Evolutionary conservation across 176 grass and related monocot genomes (phyloP).

Genomic region (Olyra latifolia): DNA sequence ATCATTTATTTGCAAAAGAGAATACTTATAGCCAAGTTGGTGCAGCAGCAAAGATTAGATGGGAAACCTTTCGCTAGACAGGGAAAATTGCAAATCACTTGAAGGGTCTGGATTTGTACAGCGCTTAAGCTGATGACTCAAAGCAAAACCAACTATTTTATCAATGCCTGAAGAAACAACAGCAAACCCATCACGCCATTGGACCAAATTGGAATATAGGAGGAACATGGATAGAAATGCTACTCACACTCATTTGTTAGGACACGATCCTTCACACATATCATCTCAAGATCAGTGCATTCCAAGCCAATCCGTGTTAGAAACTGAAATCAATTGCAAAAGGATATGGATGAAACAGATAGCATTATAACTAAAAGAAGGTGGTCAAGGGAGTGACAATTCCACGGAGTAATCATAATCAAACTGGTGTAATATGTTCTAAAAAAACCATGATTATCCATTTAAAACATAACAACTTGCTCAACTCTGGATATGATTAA

Average conservation of each 20-base stretch:
- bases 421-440: background rate
- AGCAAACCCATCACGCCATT: conserved; percentile 12
- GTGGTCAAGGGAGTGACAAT: background rate
- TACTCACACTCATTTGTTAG: conserved; percentile 92
- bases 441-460: conserved; percentile 14
- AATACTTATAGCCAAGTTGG: conserved; percentile 20
- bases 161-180: conserved; percentile 66
- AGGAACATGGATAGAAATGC: conserved; percentile 27
- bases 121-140: conserved; percentile 78
- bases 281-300: conserved; percentile 60
- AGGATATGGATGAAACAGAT: background rate
- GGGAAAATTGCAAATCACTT: conserved; percentile 39
- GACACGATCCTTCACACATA: conserved; percentile 79
- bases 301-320: conserved; percentile 66
- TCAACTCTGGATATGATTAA: background rate
- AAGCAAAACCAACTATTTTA: conserved; percentile 93
- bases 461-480: conserved; percentile 9
- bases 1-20: conserved; percentile 6
- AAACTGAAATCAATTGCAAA: conserved; percentile 58
- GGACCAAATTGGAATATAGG: conserved; percentile 1
- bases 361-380: conserved; percentile 23
- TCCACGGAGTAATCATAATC: conserved; percentile 24
- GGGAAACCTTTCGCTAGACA: conserved; percentile 80
- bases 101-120: conserved; percentile 36
- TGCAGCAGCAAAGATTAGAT: conserved; percentile 24